Base-by-base conservation (phyloP, 2,329 filamentous ascomycete species). In the Aureobasidium sp. region DNA sequence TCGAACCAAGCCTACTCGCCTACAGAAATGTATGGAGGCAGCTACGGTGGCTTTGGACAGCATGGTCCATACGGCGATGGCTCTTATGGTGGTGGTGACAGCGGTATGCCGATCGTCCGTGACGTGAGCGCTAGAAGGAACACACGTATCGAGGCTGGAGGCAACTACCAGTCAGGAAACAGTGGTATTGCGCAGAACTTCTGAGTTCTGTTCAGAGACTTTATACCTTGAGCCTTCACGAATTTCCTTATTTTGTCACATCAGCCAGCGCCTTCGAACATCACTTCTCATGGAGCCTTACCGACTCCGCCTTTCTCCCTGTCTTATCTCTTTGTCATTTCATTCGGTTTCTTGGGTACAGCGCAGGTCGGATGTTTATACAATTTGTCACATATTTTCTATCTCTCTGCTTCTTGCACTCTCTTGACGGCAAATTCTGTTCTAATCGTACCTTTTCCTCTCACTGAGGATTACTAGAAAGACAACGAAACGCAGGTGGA, bases 111-210 rank as follows among this genome's bases (percentile, higher is more conserved):
- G 1, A 84, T 99, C 58, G 97, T 99, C 66, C 86, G 92, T 62
- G 94, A 99, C 74, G 94, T 97, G 67, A 88, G 89, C 66, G 94
- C 94, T 32, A 82, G 94, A 68, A 85, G 94, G 67, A 97, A 97
- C 77, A 97, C 94, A 13, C 86, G 92, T 65, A 97, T 99, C 70
- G 92, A 97, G 78, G 96, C 88, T 72, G 88, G 91, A 2, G 85
- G 89, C 48, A 89, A 94, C 70, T 92, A 93, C 12, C 90, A 95
- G 72, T 91, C 96, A 78, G 86, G 84, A 37, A 96, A 90, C 70
- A 90, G 90, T 42, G 94, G 94, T 63, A 97, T 99, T 70, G 90
- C 94, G 36, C 94, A 97, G 77, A 99, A 99, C 76, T 99, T 99
- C 70, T 97, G 46, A 60, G 53, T 36, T 27, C 55, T 48, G 39